Conservation (phyloP, 768 basidiomycete genomes). For the Tylopilus subfusipes region DNA sequence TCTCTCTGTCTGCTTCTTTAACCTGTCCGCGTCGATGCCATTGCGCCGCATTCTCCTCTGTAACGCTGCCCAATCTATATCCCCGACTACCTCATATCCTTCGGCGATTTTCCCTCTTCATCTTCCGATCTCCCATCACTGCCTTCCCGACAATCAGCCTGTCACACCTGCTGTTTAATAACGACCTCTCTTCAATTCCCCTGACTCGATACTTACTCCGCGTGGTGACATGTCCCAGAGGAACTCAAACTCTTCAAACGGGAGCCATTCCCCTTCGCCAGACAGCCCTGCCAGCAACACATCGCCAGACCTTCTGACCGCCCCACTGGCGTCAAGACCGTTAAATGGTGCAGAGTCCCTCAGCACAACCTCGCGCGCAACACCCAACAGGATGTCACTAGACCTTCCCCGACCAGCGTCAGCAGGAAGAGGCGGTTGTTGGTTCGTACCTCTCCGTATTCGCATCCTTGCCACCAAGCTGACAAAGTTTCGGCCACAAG, state of each 20-base stretch:
- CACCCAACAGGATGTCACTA: conserved; percentile 44
- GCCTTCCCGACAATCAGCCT: conserved; percentile 19
- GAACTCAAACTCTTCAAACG: conserved; percentile 47
- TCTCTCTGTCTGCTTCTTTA: conserved; percentile 27
- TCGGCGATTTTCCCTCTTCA: conserved; percentile 28
- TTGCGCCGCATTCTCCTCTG: conserved; percentile 30
- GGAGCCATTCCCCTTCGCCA: conserved; percentile 47
- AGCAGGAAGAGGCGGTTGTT: conserved; percentile 73
- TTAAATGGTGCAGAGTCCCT: conserved; percentile 33
- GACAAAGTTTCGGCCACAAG: conserved; percentile 34
- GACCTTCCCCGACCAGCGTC: conserved; percentile 52
- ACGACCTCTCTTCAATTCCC: conserved; percentile 24
- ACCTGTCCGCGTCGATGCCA: conserved; percentile 28
- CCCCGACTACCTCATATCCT: conserved; percentile 24
- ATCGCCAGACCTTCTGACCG: conserved; percentile 41
- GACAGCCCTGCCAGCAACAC: conserved; percentile 41
- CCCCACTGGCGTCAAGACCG: conserved; percentile 35
- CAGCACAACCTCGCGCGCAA: conserved; percentile 30
- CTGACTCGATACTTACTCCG: conserved; percentile 19
- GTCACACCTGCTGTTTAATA: conserved; percentile 23
- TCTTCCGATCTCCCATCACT: conserved; percentile 29
- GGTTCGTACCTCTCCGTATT: conserved; percentile 45
- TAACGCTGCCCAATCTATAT: conserved; percentile 27
- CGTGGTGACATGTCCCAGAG: conserved; percentile 44
- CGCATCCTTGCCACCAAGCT: conserved; percentile 1